These are phyloP conservation scores for Pelargonium australe DNA, from an alignment of 441 rosid genomes.

Conservation along the genomic window DNA sequence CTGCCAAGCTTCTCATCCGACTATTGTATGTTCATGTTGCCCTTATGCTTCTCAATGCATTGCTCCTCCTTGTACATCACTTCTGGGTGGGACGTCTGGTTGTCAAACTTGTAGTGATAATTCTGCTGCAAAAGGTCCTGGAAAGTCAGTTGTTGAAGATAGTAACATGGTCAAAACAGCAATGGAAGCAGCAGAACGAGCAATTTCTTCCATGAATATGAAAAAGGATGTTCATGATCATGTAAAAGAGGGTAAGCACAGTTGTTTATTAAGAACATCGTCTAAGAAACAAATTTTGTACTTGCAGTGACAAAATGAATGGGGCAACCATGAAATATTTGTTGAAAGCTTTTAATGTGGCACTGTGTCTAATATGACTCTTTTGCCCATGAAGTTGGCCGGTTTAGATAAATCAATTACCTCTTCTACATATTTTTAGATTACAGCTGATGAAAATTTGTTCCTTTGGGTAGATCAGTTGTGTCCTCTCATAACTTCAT, in stretches of 20 bases:
- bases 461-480: not conserved
- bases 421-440: not conserved
- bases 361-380: not conserved
- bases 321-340: not conserved
- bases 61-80: slow-evolving; percentile 30
- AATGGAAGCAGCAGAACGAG: slow-evolving; percentile 49
- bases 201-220: slow-evolving; percentile 37
- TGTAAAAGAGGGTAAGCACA: slow-evolving; percentile 27
- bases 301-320: slow-evolving; percentile 1
- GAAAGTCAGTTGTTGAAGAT: slow-evolving; percentile 15
- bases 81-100: slow-evolving; percentile 19
- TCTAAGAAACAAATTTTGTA: not conserved
- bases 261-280: not conserved
- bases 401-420: not conserved
- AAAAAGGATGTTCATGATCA: slow-evolving; percentile 16
- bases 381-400: slow-evolving; percentile 5
- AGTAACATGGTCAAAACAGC: slow-evolving; percentile 38
- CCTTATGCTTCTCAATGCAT: slow-evolving; percentile 31
- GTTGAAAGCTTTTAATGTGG: not conserved
- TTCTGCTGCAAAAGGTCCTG: slow-evolving; percentile 16
- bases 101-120: slow-evolving; percentile 18
- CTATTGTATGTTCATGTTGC: slow-evolving; percentile 31
- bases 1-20: slow-evolving; percentile 26
- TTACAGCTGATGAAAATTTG: not conserved
- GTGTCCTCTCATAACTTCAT: not conserved